Conservation (phyloP, 805 yeast genomes). For the Zygosaccharomyces gambellarensis region DNA sequence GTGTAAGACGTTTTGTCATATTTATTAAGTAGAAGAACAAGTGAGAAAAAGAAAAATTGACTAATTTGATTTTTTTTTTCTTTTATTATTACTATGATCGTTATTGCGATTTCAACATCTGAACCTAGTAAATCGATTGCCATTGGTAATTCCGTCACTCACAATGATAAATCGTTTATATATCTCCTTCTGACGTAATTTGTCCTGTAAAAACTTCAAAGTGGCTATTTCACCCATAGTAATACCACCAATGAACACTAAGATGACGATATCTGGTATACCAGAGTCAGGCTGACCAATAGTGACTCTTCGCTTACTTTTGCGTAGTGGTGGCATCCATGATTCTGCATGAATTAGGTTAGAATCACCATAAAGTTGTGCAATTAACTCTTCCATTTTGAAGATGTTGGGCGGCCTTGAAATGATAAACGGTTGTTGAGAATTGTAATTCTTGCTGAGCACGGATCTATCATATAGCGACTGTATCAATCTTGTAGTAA, state of each 20-base stretch:
- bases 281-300: slow-evolving; percentile 7
- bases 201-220: slow-evolving; percentile 53
- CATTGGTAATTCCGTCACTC: slow-evolving; percentile 42
- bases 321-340: slow-evolving; percentile 23
- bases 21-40: slow-evolving; percentile 5
- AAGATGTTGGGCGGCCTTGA: slow-evolving; percentile 26
- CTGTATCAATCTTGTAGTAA: slow-evolving; percentile 65
- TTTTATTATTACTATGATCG: neutral
- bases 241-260: slow-evolving; percentile 76
- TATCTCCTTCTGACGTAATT: slow-evolving; percentile 34
- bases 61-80: slow-evolving; percentile 5
- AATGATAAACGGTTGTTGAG: slow-evolving; percentile 33
- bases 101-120: slow-evolving; percentile 2
- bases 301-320: slow-evolving; percentile 12
- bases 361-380: slow-evolving; percentile 24
- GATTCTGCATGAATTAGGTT: slow-evolving; percentile 14
- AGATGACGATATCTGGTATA: slow-evolving; percentile 33
- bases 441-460: slow-evolving; percentile 35
- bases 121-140: slow-evolving; percentile 7
- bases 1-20: slow-evolving; percentile 1
- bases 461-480: slow-evolving; percentile 56
- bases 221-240: slow-evolving; percentile 81
- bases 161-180: slow-evolving; percentile 41
- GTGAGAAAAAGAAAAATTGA: slow-evolving; percentile 3
- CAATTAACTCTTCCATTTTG: slow-evolving; percentile 23